Base-by-base conservation (phyloP, 177 flowering plant species). In the Telopea speciosissima region DNA sequence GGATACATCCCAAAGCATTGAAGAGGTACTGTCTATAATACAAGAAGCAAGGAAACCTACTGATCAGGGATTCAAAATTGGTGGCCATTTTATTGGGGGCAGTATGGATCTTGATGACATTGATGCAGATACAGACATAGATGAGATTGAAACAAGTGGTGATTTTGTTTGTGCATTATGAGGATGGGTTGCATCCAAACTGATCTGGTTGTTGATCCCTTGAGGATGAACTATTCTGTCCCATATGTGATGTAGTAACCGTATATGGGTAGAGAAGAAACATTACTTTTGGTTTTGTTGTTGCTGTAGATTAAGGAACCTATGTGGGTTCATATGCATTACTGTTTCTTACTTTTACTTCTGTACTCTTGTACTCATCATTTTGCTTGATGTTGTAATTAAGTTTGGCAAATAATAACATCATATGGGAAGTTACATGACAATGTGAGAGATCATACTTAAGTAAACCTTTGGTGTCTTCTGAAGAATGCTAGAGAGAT, bases 111-210 rank as follows among this genome's bases (percentile, higher is more conserved):
- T 93, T 22, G 97, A 91, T 73, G 95, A 89, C n/a, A 26, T 82
- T 21, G 96, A 89, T 69, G 65, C 79, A 11, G 98, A 93, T 82
- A 80, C 71, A 25, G 98, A 91, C 70, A 24, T 84, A 8, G 93
- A 90, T 62, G 92, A 89, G 54, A 63, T 83, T 0, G 94, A 89
- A 70, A 69, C 84, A 5, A 89, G 92, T 52, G 96, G 91, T 1
- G 96, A 90, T 62, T 93, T 88, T 79, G 93, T 90, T 14, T 87
- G 95, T 72, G 88, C 90, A 33, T 42, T 90, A 68, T 89, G 79
- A 89, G 33, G 9, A 49, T 5, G 23, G n/a, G 23, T 58, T 19
- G n/a, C 61, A 19, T 58, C 24, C 61, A n/a, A 58, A 7, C 23
- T 58, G 61, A 58, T 58, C 61, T n/a, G 6, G 6, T 58, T 58